phyloP scores from a whole-genome alignment of 768 basidiomycete genomes.

The Boletus vermiculosoides region DNA sequence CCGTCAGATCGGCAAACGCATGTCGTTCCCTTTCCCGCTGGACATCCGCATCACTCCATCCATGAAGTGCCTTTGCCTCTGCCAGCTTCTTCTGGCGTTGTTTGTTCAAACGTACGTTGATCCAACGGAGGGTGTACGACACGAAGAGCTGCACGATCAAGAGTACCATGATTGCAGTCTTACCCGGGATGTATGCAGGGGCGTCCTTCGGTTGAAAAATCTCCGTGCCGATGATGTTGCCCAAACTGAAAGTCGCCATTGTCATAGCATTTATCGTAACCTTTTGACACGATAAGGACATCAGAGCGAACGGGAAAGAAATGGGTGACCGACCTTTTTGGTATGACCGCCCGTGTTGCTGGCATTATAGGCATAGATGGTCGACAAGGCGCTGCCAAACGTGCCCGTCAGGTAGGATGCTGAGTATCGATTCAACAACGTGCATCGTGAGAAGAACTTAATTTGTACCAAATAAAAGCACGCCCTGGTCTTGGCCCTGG shows the following conservation, averaged over 20 bases:
- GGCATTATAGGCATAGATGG: conserved; percentile 63
- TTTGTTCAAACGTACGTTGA: conserved; percentile 53
- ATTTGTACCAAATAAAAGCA: conserved; percentile 51
- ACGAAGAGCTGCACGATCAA: conserved; percentile 51
- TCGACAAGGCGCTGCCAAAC: conserved; percentile 58
- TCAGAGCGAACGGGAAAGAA: background rate
- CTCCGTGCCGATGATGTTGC: conserved; percentile 62
- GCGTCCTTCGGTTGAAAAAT: conserved; percentile 64
- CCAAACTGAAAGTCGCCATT: conserved; percentile 50
- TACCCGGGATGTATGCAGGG: conserved; percentile 63
- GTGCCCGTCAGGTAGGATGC: conserved; percentile 52
- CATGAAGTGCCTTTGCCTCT: conserved; percentile 43
- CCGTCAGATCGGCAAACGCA: conserved; percentile 63
- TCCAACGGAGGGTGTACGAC: conserved; percentile 48
- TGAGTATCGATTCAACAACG: conserved; percentile 20
- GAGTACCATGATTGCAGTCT: conserved; percentile 62
- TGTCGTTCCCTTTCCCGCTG: conserved; percentile 56
- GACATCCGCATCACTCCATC: conserved; percentile 59
- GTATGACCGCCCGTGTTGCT: conserved; percentile 64
- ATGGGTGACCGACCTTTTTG: conserved; percentile 45
- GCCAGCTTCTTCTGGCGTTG: conserved; percentile 43
- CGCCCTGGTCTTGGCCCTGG: conserved; percentile 38
- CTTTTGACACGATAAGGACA: conserved; percentile 15
- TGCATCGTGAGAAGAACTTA: background rate
- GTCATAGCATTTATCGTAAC: conserved; percentile 64